Base-by-base conservation (phyloP, 495 filamentous ascomycete species). In the Penicilliopsis zonata region DNA sequence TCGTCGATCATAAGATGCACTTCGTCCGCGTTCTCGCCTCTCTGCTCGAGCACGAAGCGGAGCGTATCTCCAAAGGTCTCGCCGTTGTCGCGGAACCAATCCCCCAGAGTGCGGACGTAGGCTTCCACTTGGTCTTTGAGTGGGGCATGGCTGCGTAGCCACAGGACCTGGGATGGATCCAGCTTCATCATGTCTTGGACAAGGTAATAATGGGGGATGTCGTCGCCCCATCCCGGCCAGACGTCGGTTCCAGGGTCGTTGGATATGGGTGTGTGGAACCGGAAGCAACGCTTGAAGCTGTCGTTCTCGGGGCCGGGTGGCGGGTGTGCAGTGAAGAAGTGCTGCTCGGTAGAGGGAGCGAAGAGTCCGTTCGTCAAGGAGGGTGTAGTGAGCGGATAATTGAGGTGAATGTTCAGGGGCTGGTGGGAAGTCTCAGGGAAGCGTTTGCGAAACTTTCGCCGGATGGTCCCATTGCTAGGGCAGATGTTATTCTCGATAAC, bases 161-260 rank as follows among this genome's bases (percentile, higher is more conserved):
- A 70, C 34, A 78, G 42, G 2, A 76, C 49, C 41, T 76, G 69
- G 7, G 57, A 62, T 8, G 74, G 74, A 36, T 75, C 61, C 13
- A 78, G 56, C 50, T 78, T 77, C 50, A 77, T 55, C 74, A 78
- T 76, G 38, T 77, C 74, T 46, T 77, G 70, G 15, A 78, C 61
- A 13, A 76, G 58, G 37, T 77, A 77, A 47, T 77, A 76, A 33
- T 77, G 72, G 22, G 55, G 52, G 24, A 76, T 70, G 35, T 74
- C 72, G 38, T 77, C 72, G 18, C 74, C 74, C 74, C 74, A 78
- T 26, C 72, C 74, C 33, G n/a, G n/a, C n/a, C n/a, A n/a, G n/a
- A n/a, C n/a, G n/a, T 59, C 53, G 10, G 35, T 42, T 9, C 53
- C 55, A 2, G 51, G 54, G 18, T 56, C 57, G 30, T 63, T 54